Evolutionary conservation across 768 basidiomycete species (phyloP), one percentile per base, ranked within the genome.

Genomic region (Gloeophyllum trabeum): DNA sequence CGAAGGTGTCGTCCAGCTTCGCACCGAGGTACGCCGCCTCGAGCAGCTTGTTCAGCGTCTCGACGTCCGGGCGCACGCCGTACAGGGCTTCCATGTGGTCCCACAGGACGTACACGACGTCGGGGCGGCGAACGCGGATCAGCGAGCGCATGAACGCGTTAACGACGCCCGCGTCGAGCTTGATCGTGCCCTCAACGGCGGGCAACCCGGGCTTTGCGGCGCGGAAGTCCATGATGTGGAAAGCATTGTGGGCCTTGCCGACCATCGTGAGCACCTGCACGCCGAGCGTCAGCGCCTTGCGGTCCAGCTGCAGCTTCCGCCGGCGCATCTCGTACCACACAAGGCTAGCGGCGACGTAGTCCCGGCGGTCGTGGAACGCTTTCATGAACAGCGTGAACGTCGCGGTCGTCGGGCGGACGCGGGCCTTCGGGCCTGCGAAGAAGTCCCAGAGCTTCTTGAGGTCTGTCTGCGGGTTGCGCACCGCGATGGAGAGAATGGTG

Each of bases 101-200:
- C 81, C 83, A 90, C 1, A 88, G 51, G 34, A 61, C 60, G 54
- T 84, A 79, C 3, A 80, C 68, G 5, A 70, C 60, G 48, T 84
- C 81, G 0, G 81, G 80, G 3, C 82, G 72, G 23, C 66, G 60
- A 16, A 66, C 64, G 18, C 65, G 65, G 20, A 65, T 63, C 32
- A 88, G 63, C 0, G 70, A 48, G 7, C 57, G 54, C 55, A 79
- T 63, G 50, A 78, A 69, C n/a, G 37, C 42, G 13, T 54, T 60
- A 28, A 63, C 20, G 1, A 50, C 25, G 14, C 41, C 47, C 20
- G 24, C 39, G 26, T 48, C 42, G 40, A 25, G 24, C 16, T 61
- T 54, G 48, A 72, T 73, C 35, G 68, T 55, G 0, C 52, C 49
- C 20, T 55, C 49, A 6, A 14, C 4, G 10, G 3, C 22, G 20